These are phyloP conservation scores for Citeromyces hawaiiensis DNA, from an alignment of 1,139 yeast genomes.

Conservation along the genomic window DNA sequence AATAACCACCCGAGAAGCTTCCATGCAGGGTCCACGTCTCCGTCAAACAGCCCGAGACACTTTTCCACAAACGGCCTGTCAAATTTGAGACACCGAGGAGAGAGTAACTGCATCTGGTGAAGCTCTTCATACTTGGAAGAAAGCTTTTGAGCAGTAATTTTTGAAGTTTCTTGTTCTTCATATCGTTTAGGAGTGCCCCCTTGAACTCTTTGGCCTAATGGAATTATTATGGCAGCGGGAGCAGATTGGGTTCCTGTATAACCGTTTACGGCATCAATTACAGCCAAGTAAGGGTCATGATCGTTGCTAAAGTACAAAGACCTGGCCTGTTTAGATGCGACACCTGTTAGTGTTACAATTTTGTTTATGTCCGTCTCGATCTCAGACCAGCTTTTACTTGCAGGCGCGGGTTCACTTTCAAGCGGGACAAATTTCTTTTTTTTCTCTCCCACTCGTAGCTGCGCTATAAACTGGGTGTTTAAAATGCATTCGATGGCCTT, in stretches of 20 bases:
- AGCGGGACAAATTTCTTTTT: background rate
- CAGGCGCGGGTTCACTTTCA: background rate
- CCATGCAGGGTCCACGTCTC: background rate
- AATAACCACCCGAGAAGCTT: background rate
- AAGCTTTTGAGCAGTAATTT: background rate
- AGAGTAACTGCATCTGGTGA: background rate
- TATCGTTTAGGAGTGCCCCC: background rate
- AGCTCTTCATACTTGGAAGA: background rate
- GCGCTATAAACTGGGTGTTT: background rate
- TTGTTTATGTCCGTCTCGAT: background rate
- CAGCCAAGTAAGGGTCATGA: background rate
- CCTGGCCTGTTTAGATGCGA: background rate
- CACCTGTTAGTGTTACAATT: background rate
- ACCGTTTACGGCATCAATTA: background rate
- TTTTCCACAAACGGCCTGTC: background rate
- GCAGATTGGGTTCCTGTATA: background rate
- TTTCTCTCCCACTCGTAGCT: background rate
- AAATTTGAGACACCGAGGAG: background rate
- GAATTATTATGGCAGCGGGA: background rate
- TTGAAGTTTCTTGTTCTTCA: background rate
- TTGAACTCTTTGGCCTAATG: background rate
- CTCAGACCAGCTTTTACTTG: slow-evolving; percentile 1
- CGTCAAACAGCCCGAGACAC: background rate
- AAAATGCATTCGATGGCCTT: slow-evolving; percentile 2
- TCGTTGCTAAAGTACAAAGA: background rate